Base-by-base conservation (phyloP, 768 basidiomycete species). In the Tricholoma sp. region DNA sequence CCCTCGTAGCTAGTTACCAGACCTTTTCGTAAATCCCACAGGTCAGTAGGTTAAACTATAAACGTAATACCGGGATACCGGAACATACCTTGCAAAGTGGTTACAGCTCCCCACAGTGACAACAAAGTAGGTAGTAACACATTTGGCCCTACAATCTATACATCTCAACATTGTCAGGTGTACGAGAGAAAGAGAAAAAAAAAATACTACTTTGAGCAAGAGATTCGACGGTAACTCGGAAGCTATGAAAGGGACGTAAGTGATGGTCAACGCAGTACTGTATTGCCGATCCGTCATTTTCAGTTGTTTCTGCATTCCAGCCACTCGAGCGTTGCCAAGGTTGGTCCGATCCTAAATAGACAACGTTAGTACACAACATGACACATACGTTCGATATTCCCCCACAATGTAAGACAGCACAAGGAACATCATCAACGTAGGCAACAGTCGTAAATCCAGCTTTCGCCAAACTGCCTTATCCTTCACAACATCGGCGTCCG, bases 191-290 rank as follows among this genome's bases (percentile, higher is more conserved):
- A 44, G 2, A n/a, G 37, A 4, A 18, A 8, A 9, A 39, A 10
- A 61, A 70, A 4, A n/a, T n/a, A n/a, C n/a, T 33, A 78, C 78
- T 70, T 83, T 84, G 31, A 85, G 74, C 31, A 84, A 59, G 33
- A 86, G 66, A 63, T 85, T 85, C 1, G 84, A 81, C 6, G 85
- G 85, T 12, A 87, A 67, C 59, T 86, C 85, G 5, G 82, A 77
- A 4, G 69, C 65, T 53, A 84, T 83, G 52, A 84, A 85, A 0
- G 83, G 82, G 2, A 80, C 69, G 57, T 77, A 79, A 1, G 77
- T 77, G 36, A 79, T 74, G 1, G 78, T 80, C 53, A 80, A 60
- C 7, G 78, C 72, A 60, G 80, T 70, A 62, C 78, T 75, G 59
- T 84, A 85, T 61, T 80, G 69, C 12, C 74, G 64, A 52, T 78